phyloP scores from a whole-genome alignment of 2,329 filamentous ascomycete genomes.

The Colletotrichum truncatum region DNA sequence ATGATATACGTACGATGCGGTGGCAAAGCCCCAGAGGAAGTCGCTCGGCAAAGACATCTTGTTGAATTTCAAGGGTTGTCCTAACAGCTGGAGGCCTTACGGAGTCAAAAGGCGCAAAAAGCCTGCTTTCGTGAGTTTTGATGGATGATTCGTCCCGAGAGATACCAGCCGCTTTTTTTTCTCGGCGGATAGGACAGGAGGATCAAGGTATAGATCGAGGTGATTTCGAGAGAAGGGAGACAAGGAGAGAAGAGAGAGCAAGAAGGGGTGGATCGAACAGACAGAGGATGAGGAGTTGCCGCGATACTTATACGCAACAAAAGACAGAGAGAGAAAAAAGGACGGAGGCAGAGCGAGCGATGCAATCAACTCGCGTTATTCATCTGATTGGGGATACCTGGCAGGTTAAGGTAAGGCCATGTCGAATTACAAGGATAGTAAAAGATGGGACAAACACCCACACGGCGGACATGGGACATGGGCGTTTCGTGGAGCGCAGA shows the following conservation, averaged over 20 bases:
- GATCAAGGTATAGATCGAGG: neutral
- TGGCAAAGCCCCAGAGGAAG: constrained; percentile 84
- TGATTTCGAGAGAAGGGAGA: neutral
- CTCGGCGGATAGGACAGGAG: neutral
- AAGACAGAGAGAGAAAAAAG: too few species aligned
- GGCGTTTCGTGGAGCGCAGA: constrained; percentile 33
- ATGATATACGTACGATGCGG: constrained; percentile 67
- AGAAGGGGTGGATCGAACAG: neutral
- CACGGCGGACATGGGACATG: constrained; percentile 4
- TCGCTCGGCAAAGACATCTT: constrained; percentile 70
- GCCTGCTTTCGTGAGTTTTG: neutral
- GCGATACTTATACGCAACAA: constrained; percentile 24
- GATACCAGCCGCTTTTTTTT: constrained; percentile 6
- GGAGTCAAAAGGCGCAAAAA: neutral
- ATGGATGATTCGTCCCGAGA: neutral
- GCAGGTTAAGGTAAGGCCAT: constrained; percentile 17
- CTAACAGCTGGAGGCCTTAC: neutral
- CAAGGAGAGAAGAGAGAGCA: constrained; percentile 1
- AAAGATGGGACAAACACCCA: constrained; percentile 24
- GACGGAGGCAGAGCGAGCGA: neutral
- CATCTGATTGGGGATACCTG: neutral
- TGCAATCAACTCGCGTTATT: neutral
- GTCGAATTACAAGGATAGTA: neutral
- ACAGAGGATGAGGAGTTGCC: constrained; percentile 1
- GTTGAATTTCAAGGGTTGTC: neutral